phyloP scores from a whole-genome alignment of 2,329 filamentous ascomycete species.

The Didymella segeticola region DNA sequence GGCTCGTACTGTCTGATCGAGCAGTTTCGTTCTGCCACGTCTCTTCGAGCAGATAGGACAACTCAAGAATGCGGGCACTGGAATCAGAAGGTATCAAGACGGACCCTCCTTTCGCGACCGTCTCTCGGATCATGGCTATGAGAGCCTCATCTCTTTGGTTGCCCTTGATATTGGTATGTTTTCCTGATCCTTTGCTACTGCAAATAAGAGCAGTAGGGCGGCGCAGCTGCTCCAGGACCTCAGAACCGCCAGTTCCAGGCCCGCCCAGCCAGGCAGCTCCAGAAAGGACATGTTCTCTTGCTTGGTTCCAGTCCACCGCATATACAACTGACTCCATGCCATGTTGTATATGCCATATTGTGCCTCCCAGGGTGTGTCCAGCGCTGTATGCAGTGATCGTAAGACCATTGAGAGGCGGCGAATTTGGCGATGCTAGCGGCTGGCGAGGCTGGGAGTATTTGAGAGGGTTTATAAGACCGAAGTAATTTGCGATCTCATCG shows the following conservation, averaged over 20 bases:
- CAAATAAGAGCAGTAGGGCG: slow-evolving; percentile 95
- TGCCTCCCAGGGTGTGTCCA: slow-evolving; percentile 92
- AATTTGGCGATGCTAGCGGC: slow-evolving; percentile 84
- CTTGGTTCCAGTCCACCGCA: slow-evolving; percentile 97
- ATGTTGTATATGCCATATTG: slow-evolving; percentile 98
- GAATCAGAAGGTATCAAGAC: slow-evolving; percentile 95
- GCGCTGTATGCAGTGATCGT: slow-evolving; percentile 97
- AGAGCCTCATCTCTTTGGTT: slow-evolving; percentile 86
- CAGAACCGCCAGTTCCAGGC: slow-evolving; percentile 77
- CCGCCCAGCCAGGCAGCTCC: slow-evolving; percentile 94
- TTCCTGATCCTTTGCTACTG: slow-evolving; percentile 80
- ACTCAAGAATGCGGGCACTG: slow-evolving; percentile 89
- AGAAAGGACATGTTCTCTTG: slow-evolving; percentile 91
- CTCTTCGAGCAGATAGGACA: slow-evolving; percentile 91
- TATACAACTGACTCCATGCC: slow-evolving; percentile 97
- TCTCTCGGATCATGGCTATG: slow-evolving; percentile 79
- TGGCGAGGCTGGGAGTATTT: slow-evolving; percentile 98
- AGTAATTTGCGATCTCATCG: slow-evolving; percentile 92
- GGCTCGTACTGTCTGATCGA: slow-evolving; percentile 46
- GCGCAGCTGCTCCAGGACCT: slow-evolving; percentile 91
- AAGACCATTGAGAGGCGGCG: slow-evolving; percentile 85
- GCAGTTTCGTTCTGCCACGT: slow-evolving; percentile 68
- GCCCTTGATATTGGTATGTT: slow-evolving; percentile 73
- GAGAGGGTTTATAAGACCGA: slow-evolving; percentile 85
- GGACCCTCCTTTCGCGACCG: slow-evolving; percentile 82